Evolutionary conservation across 768 basidiomycete species (phyloP), one percentile per base, ranked within the genome.

Genomic region (Pulveroboletus sp.): DNA sequence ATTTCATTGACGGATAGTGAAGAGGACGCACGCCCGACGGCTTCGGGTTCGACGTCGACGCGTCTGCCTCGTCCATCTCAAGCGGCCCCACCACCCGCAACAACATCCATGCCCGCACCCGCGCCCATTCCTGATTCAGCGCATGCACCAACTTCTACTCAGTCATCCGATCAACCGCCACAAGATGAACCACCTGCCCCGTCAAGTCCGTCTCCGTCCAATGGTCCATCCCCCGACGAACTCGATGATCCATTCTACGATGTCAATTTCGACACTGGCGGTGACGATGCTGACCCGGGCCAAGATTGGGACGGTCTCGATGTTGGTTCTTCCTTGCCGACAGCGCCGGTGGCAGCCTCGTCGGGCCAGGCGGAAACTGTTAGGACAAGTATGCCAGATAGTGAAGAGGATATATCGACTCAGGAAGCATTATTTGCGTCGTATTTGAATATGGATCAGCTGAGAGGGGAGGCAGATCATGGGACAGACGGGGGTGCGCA

Each of bases 1-100:
- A 67, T 67, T n/a, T 56, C 51, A 11, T 45, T 69, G n/a, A 42
- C 46, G 11, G 67, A 69, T 17, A 69, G 63, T 16, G 65, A 67
- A 0, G 51, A 56, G 4, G 59, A 29, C 9, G 9, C 14, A 19
- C 29, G 16, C 20, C 36, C 23, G 8, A 4, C 31, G 8, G 16
- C 8, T 41, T 34, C 43, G 1, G 29, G 12, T 9, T 45, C 49
- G 6, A 60, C 33, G 6, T 40, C 47, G 31, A 29, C 11, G 17
- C 8, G 38, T 20, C n/a, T 24, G 27, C n/a, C 24, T 33, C 39
- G 32, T 17, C 34, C 40, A 9, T 8, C 49, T 23, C 53, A 38
- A n/a, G 21, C 4, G 12, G 20, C 12, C 1, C 31, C 40, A 21
- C 11, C 36, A 29, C 9, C 40, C 17, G n/a, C 14, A 29, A 16